Base-by-base conservation (phyloP, 2,329 filamentous ascomycete species). In the Aspergillus fructus region DNA sequence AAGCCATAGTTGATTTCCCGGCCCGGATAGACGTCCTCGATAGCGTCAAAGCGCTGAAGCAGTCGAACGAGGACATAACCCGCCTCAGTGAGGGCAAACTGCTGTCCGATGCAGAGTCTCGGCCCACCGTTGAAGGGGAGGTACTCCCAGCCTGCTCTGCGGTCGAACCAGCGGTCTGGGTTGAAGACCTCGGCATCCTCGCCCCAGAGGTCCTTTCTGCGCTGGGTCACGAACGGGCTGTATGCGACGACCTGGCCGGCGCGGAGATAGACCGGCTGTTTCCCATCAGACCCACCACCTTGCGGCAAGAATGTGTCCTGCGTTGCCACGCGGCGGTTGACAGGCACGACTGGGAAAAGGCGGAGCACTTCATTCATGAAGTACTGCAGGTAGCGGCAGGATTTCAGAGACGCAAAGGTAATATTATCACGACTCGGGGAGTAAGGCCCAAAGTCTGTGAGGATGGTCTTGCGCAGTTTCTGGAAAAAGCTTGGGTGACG, bases 51-150 rank as follows among this genome's bases (percentile, higher is more conserved):
- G 23, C 82, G 80, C 77, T 93, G 90, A 68, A 93, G 84, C 62
- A 93, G 68, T 45, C 90, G 79, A 27, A 87, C 86, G 59, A 91
- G 80, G 9, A 89, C 86, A 69, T 93, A 93, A 0, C 70, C 69
- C 4, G 72, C 67, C 78, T 93, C 89, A 0, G 89, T 91, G 47
- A 93, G 75, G 13, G 90, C 90, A 71, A 92, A 93, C 72, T 93
- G 89, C 79, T 93, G 89, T 2, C 89, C 89, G 58, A 92, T 85
- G 73, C 89, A 90, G 68, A 90, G 89, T 33, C 89, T 78, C 43
- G 89, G 86, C 1, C 88, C 89, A 11, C 87, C 87, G 69, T 90
- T 91, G 74, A 91, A 91, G 4, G 89, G 89, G 42, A 91, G 81
- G 69, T 89, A 91, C 61, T 87, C 82, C 85, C 88, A 90, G 0